Evolutionary conservation across 225 moss, liverwort and hornwort genomes (phyloP), one percentile per base, ranked within the genome.

Genomic region (Climacium dendroides): DNA sequence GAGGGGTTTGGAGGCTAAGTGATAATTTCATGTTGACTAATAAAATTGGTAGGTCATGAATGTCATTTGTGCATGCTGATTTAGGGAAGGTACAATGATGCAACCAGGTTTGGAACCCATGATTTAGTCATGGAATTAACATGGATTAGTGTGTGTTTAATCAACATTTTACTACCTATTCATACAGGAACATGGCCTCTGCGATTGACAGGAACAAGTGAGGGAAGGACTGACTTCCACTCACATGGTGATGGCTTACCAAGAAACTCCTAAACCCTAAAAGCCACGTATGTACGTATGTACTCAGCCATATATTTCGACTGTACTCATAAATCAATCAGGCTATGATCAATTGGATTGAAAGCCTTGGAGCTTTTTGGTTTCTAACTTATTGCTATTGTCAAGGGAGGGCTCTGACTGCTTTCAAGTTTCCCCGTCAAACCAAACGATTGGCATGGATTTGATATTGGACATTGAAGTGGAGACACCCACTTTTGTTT

Each of bases 271-370:
- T 48, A 43, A 80, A 61, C 83, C 48, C 57, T 80, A 54, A 54
- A n/a, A n/a, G 75, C 39, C 47, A 32, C 2, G 55, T 75, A 32
- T 1, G 48, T 75, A 32, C 2, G 55, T 75, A 32, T 1, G 48
- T 75, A 80, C 86, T 39, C 6, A 5, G 79, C 54, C 47, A 9
- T n/a, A 75, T 53, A 80, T 87, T 80, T 74, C 18, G 0, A 20
- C 47, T 4, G 85, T 87, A 87, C 87, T 65, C 0, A 3, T 26
- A 89, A 87, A 89, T 87, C 87, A 89, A 91, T 91, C 89, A 78
- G 52, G 87, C 73, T 89, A 85, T 85, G 87, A 89, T 87, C 89
- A 59, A 91, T 43, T 82, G 89, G 85, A 87, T 87, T 85, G 87
- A 82, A 87, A 79, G 59, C 24, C 0, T 41, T 23, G 77, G 29